These are phyloP conservation scores for Pseudogymnoascus sp. DNA, from an alignment of 2,329 filamentous ascomycete genomes.

Conservation along the genomic window DNA sequence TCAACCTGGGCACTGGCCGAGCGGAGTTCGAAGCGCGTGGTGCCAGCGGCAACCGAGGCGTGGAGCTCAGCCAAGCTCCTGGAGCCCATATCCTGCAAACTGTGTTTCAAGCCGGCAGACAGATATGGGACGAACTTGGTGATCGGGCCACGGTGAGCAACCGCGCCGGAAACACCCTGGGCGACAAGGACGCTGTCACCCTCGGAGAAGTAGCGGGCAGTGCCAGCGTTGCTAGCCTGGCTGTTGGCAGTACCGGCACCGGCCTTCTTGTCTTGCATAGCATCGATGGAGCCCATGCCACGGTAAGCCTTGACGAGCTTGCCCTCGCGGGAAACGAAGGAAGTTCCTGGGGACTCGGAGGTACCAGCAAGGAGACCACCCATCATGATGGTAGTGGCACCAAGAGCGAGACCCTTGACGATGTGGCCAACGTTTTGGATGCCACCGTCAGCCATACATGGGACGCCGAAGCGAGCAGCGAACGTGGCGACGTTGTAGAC, in stretches of 20 bases:
- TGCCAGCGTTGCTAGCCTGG: conserved; percentile 85
- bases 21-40: conserved; percentile 85
- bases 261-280: conserved; percentile 99
- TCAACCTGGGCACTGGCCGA: conserved; percentile 93
- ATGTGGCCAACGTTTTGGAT: conserved; percentile 99
- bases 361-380: conserved; percentile 94
- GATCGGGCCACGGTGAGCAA: conserved; percentile 74
- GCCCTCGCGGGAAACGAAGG: conserved; percentile 91
- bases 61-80: conserved; percentile 74
- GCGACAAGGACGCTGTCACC: conserved; percentile 91
- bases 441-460: conserved; percentile 95
- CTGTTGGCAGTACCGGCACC: conserved; percentile 65
- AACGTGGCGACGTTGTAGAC: conserved; percentile 88
- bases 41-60: conserved; percentile 64
- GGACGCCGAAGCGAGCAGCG: conserved; percentile 87
- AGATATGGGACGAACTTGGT: conserved; percentile 96
- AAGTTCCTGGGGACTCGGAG: conserved; percentile 93
- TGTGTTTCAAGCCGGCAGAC: conserved; percentile 92
- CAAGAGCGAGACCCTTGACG: conserved; percentile 93
- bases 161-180: conserved; percentile 87
- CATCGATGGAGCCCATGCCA: conserved; percentile 97
- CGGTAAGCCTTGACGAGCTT: conserved; percentile 99
- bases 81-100: conserved; percentile 88
- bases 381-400: conserved; percentile 98
- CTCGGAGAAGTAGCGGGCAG: conserved; percentile 96